Evolutionary conservation across 768 basidiomycete genomes (phyloP).

Genomic region (Rhizopogon vulgaris): DNA sequence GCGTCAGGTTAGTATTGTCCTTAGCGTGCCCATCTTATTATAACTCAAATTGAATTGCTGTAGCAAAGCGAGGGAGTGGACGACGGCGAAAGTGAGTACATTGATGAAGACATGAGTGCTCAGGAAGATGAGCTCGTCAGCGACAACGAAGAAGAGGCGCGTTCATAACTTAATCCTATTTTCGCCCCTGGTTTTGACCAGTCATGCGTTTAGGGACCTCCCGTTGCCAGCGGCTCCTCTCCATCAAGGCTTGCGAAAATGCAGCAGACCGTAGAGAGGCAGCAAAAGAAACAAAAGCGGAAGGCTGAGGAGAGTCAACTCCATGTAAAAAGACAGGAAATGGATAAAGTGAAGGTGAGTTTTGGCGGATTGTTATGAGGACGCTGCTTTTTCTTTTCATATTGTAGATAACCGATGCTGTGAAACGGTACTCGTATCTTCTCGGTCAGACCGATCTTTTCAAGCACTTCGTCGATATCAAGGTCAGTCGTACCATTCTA

Average conservation of each 20-base stretch:
- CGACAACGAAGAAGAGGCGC: constrained; percentile 38
- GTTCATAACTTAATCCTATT: constrained; percentile 6
- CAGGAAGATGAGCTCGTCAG: constrained; percentile 62
- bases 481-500: constrained; percentile 40
- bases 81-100: constrained; percentile 65
- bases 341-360: constrained; percentile 82
- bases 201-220: constrained; percentile 7
- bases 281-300: constrained; percentile 45
- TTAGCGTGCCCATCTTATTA: constrained; percentile 4
- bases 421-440: constrained; percentile 96
- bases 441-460: constrained; percentile 97
- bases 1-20: constrained; percentile 53
- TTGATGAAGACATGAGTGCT: constrained; percentile 45
- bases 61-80: constrained; percentile 65
- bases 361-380: not conserved
- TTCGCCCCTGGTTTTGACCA: constrained; percentile 5
- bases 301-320: constrained; percentile 69
- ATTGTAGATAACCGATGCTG: constrained; percentile 77
- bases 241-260: constrained; percentile 29
- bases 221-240: constrained; percentile 18
- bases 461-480: constrained; percentile 97
- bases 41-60: constrained; percentile 22
- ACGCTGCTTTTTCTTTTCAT: constrained; percentile 10
- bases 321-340: constrained; percentile 65
- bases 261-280: constrained; percentile 32